These are phyloP conservation scores for Ascochyta clinopodiicola DNA, from an alignment of 2,329 filamentous ascomycete genomes.

Conservation along the genomic window DNA sequence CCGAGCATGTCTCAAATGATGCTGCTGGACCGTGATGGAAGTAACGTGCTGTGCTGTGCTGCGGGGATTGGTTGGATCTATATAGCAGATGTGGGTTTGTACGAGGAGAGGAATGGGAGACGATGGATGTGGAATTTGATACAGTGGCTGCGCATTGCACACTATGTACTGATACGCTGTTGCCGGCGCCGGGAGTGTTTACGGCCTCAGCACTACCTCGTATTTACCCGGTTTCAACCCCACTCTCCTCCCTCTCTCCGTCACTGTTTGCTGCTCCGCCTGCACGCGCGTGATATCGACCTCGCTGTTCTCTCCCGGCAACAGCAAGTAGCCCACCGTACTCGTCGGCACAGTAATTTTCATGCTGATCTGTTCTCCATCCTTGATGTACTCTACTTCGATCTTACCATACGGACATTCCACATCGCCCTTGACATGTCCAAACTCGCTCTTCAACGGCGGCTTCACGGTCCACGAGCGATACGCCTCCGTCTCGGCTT, in stretches of 20 bases:
- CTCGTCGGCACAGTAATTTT: conserved; percentile 33
- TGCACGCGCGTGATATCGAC: conserved; percentile 9
- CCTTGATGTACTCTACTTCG: conserved; percentile 29
- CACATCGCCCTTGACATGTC: conserved; percentile 46
- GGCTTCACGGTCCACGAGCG: conserved; percentile 51
- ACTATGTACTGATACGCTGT: neutral
- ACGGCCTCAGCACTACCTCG: conserved; percentile 7
- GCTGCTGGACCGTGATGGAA: no score
- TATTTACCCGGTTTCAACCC: conserved; percentile 19
- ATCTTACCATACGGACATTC: conserved; percentile 52
- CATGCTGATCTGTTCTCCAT: conserved; percentile 15
- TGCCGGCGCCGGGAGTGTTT: neutral
- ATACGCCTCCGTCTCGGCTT: conserved; percentile 49
- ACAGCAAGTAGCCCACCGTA: conserved; percentile 23
- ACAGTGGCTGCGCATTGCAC: neutral
- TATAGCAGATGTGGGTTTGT: no score
- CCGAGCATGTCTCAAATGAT: no score
- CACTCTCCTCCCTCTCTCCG: conserved; percentile 10
- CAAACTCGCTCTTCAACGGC: conserved; percentile 51
- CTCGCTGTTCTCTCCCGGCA: conserved; percentile 21
- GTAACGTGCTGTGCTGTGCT: no score
- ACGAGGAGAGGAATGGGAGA: neutral
- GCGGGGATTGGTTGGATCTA: no score
- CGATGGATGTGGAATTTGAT: neutral
- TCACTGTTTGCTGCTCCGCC: neutral